A percentile compares a stretch with the other conserved stretches of the same genome.
These are phyloP conservation scores for Penicillium diatomitis DNA, from an alignment of 495 filamentous ascomycete species.

Conservation along the genomic window DNA sequence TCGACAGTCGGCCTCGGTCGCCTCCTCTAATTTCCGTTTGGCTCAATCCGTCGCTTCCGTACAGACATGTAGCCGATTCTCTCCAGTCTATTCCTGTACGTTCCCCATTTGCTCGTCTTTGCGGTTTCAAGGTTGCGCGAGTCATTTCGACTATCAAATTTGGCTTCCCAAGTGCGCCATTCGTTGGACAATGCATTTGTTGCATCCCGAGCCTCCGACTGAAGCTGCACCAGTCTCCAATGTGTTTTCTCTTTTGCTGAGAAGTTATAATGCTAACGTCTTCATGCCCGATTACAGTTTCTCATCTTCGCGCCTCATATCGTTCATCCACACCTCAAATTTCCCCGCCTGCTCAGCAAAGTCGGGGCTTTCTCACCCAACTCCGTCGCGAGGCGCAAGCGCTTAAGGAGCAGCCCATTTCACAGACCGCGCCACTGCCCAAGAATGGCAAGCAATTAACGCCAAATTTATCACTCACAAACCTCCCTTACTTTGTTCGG, in stretches of 20 bases:
- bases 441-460: slow-evolving; percentile 11
- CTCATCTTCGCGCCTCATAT: slow-evolving; percentile 11
- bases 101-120: slow-evolving; percentile 8
- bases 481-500: slow-evolving; percentile 60
- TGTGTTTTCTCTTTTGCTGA: too few species aligned
- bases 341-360: slow-evolving; percentile 19
- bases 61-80: slow-evolving; percentile 27
- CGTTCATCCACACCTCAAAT: slow-evolving; percentile 8
- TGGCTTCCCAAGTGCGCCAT: too few species aligned
- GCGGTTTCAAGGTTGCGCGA: too few species aligned
- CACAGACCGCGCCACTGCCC: slow-evolving; percentile 19
- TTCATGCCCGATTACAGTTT: slow-evolving; percentile 5
- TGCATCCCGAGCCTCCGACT: too few species aligned
- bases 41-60: slow-evolving; percentile 24
- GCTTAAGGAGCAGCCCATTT: slow-evolving; percentile 24
- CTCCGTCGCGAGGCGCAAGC: slow-evolving; percentile 32
- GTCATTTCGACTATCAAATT: too few species aligned
- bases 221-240: too few species aligned
- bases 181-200: too few species aligned
- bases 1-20: slow-evolving; percentile 23
- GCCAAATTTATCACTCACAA: slow-evolving; percentile 25
- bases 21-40: slow-evolving; percentile 22
- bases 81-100: slow-evolving; percentile 22
- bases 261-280: too few species aligned
- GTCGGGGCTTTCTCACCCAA: slow-evolving; percentile 34